Percentiles rank a stretch among this genome's conserved stretches.
Evolutionary conservation across 2,329 filamentous ascomycete genomes (phyloP).

Genomic region (Curvularia verruculosa): DNA sequence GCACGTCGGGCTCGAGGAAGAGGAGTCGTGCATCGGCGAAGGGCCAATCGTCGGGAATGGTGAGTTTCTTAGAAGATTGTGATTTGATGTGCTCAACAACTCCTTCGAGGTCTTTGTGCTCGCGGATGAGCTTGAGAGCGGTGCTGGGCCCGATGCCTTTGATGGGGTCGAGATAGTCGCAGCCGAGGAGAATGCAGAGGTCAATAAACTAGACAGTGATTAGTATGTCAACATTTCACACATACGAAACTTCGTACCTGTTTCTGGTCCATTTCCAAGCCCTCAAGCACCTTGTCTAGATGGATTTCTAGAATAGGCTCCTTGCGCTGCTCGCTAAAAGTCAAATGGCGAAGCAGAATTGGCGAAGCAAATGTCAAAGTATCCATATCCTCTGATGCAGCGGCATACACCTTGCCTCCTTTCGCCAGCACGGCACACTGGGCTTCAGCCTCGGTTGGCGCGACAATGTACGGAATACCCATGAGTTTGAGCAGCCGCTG

Average conservation of each 20-base stretch:
- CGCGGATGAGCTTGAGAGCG: slow-evolving; percentile 90
- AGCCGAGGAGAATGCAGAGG: slow-evolving; percentile 94
- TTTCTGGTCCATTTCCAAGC: slow-evolving; percentile 82
- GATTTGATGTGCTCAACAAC: slow-evolving; percentile 81
- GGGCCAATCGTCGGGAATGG: slow-evolving; percentile 94
- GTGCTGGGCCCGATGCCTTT: slow-evolving; percentile 93
- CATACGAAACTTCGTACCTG: slow-evolving; percentile 63
- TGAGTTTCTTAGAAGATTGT: slow-evolving; percentile 72
- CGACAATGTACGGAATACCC: slow-evolving; percentile 94
- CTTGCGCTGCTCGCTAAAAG: slow-evolving; percentile 96
- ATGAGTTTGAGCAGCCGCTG: slow-evolving; percentile 89
- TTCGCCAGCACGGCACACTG: slow-evolving; percentile 90
- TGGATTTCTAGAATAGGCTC: slow-evolving; percentile 97
- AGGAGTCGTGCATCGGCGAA: slow-evolving; percentile 89
- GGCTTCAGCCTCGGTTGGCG: slow-evolving; percentile 95
- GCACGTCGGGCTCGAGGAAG: slow-evolving; percentile 90
- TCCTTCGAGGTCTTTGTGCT: slow-evolving; percentile 85
- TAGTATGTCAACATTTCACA: no score
- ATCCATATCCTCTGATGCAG: slow-evolving; percentile 98
- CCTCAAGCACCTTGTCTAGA: slow-evolving; percentile 83
- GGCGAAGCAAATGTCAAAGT: slow-evolving; percentile 94
- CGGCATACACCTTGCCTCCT: slow-evolving; percentile 94
- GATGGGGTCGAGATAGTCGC: slow-evolving; percentile 96
- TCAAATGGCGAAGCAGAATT: slow-evolving; percentile 88
- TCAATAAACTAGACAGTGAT: slow-evolving; percentile 77